Base-by-base conservation (phyloP, 192 early-diverging fungal genomes). In the Coemansia sp. region DNA sequence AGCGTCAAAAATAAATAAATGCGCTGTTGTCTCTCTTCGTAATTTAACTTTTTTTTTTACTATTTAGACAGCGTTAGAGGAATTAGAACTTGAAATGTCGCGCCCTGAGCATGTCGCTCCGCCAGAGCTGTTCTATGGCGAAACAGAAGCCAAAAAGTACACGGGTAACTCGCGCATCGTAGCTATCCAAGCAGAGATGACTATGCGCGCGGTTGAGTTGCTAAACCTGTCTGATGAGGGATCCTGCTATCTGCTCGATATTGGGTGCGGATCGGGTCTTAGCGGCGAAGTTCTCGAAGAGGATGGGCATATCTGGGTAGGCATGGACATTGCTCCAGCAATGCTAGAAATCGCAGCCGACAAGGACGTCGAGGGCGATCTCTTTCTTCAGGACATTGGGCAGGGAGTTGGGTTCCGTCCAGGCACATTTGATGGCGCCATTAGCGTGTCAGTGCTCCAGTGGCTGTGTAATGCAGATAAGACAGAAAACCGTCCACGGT, bases 381-480 rank as follows among this genome's bases (percentile, higher is more conserved):
- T 99, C 69, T 94, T 98, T 55, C 79, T 97, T 36, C 94, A 97
- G 69, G 97, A 99, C 77, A 94, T 95, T 75, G 96, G 97, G 8
- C 94, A 97, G 65, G 97, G 96, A 13, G 78, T 99, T 76, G 92
- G 88, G 11, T 99, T 93, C 80, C 88, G 97, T 6, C 95, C 97
- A 3, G 97, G 97, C 63, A 92, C 93, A 38, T 99, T 99, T 86
- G 97, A 99, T 70, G 97, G 96, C 2, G 92, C 92, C 40, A 96
- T 97, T 60, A 94, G 91, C 73, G 90, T 99, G 44, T 99, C 97
- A 1, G 96, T 97, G 5, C 74, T 99, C 34, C 97, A 99, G 81
- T 99, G 96, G 97, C 90, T 99, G 31, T 99, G 96, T 75, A 99
- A 99, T 76, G 96, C 97, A 8, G 97, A 99, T 86, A 93, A 93